phyloP scores from a whole-genome alignment of 805 yeast genomes.

The Starmerella potacharoeniae region DNA sequence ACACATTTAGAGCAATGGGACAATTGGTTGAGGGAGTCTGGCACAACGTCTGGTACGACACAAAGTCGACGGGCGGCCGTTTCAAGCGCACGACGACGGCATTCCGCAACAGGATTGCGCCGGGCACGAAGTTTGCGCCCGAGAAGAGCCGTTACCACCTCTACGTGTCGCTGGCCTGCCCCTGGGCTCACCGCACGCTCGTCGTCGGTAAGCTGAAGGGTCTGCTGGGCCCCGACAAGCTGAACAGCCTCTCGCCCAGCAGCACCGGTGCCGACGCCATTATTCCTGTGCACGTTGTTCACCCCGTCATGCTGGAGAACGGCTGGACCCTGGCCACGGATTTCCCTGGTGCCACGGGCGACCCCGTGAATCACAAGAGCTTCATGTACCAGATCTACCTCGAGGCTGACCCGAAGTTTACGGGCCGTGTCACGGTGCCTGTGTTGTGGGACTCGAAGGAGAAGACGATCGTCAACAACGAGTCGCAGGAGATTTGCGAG shows the following conservation, averaged over 20 bases:
- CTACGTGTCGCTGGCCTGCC: constrained; percentile 82
- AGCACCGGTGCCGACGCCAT: constrained; percentile 27
- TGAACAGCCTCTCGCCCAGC: constrained; percentile 5
- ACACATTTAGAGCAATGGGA: constrained; percentile 15
- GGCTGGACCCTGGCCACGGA: constrained; percentile 78
- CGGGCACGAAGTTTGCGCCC: constrained; percentile 40
- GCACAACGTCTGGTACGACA: constrained; percentile 25
- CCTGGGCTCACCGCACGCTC: constrained; percentile 88
- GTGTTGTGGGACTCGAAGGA: constrained; percentile 82
- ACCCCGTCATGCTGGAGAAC: constrained; percentile 75
- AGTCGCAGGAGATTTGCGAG: constrained; percentile 79
- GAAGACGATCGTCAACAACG: constrained; percentile 79
- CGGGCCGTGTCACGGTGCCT: constrained; percentile 84
- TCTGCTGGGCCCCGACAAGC: constrained; percentile 24
- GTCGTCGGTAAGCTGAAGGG: constrained; percentile 69
- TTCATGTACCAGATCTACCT: constrained; percentile 62
- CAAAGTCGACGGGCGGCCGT: constrained; percentile 23
- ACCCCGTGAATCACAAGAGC: constrained; percentile 46
- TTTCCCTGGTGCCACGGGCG: constrained; percentile 40
- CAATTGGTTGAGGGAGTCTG: constrained; percentile 25
- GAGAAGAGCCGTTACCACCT: constrained; percentile 76
- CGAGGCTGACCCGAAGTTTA: constrained; percentile 62
- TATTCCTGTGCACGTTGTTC: constrained; percentile 56
- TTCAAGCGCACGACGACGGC: constrained; percentile 21
- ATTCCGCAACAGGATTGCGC: constrained; percentile 22